phyloP scores from a whole-genome alignment of 192 early-diverging fungal genomes.

The Thoreauomyces humboldtii region DNA sequence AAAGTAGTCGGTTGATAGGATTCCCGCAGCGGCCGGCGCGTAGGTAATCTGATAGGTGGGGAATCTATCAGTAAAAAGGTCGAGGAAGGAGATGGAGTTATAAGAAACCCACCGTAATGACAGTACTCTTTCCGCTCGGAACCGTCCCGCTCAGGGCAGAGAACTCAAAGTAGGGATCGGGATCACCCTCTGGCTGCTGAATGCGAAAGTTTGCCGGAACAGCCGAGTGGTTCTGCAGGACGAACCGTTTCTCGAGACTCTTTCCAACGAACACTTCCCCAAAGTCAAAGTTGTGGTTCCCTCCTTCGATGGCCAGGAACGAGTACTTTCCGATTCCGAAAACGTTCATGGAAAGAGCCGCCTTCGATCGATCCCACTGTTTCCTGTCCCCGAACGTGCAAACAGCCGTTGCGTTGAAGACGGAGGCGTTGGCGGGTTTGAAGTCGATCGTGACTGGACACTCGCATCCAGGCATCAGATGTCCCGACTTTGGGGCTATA shows the following conservation, averaged over 20 bases:
- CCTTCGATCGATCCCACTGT: constrained; percentile 40
- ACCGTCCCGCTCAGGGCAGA: constrained; percentile 39
- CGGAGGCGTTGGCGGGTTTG: constrained; percentile 50
- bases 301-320: constrained; percentile 43
- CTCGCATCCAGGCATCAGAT: constrained; percentile 30
- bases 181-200: constrained; percentile 38
- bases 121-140: constrained; percentile 19
- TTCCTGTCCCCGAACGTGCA: constrained; percentile 50
- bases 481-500: constrained; percentile 38
- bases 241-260: constrained; percentile 38
- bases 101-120: constrained; percentile 39
- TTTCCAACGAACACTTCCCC: constrained; percentile 53
- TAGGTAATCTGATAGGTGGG: constrained; percentile 42
- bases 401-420: constrained; percentile 44
- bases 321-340: constrained; percentile 57
- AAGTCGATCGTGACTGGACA: constrained; percentile 44
- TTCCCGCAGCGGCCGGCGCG: constrained; percentile 44
- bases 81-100: not conserved
- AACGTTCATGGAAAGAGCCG: constrained; percentile 37
- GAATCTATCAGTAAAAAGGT: too few relatives aligned
- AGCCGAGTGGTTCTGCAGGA: constrained; percentile 43
- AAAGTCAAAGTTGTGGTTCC: constrained; percentile 44
- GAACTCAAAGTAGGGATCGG: constrained; percentile 49
- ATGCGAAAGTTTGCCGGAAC: constrained; percentile 56
- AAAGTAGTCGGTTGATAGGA: constrained; percentile 54